Percentiles rank a stretch among this genome's conserved stretches.
Conservation (phyloP, 176 grass and related monocot species). For the Oryza australiensis region DNA sequence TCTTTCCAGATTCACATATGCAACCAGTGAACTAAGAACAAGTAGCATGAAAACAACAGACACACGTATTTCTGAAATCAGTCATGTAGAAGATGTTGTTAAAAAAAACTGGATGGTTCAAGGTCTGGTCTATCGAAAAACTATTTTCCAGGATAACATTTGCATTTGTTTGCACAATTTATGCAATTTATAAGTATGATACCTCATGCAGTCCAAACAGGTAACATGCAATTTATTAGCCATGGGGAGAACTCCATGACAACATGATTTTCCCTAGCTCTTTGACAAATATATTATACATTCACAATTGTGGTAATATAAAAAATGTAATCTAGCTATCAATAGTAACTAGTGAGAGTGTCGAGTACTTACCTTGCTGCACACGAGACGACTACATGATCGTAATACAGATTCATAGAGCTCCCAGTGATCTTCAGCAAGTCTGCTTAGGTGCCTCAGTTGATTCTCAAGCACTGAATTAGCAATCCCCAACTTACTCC, state of each 20-base stretch:
- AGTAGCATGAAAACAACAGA: not conserved
- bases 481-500: slow-evolving; percentile 59
- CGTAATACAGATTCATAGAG: slow-evolving; percentile 53
- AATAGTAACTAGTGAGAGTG: not conserved
- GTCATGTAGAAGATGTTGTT: not conserved
- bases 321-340: not conserved
- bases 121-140: not conserved
- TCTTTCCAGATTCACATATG: not conserved
- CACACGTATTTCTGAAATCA: not conserved
- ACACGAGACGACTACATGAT: slow-evolving; percentile 52
- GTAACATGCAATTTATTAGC: not conserved
- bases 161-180: not conserved
- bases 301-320: not conserved
- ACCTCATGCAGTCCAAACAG: not conserved
- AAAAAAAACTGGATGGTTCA: slow-evolving; percentile 8
- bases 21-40: not conserved
- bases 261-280: not conserved
- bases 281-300: not conserved
- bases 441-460: slow-evolving; percentile 63
- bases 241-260: no score
- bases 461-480: slow-evolving; percentile 73
- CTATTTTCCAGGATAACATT: not conserved
- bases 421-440: slow-evolving; percentile 60
- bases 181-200: not conserved
- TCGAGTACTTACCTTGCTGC: slow-evolving; percentile 52